phyloP scores from a whole-genome alignment of 805 yeast species.

The Saccharomyces paradoxus region DNA sequence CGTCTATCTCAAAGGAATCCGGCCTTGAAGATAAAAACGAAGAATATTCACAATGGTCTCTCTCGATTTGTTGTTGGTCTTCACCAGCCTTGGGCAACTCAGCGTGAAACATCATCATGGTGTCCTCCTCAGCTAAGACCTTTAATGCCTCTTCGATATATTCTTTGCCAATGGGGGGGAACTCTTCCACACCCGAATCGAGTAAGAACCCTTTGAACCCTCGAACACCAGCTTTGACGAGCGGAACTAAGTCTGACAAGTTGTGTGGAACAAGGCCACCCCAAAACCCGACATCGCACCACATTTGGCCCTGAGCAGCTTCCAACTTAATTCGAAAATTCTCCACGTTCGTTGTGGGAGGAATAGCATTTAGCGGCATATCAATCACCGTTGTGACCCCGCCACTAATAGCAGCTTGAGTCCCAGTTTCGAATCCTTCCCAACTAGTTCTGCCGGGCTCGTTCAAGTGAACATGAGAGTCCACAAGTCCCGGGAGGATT shows the following conservation, averaged over 20 bases:
- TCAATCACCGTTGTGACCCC: slow-evolving; percentile 94
- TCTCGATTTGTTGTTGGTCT: slow-evolving; percentile 14
- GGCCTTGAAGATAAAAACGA: slow-evolving; percentile 82
- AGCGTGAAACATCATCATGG: slow-evolving; percentile 87
- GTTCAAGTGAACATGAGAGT: slow-evolving; percentile 87
- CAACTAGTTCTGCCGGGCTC: slow-evolving; percentile 98
- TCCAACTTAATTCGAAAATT: slow-evolving; percentile 66
- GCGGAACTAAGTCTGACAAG: slow-evolving; percentile 57
- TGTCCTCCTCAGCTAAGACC: slow-evolving; percentile 50
- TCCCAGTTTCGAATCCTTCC: slow-evolving; percentile 98
- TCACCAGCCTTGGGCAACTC: slow-evolving; percentile 58
- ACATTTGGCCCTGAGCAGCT: slow-evolving; percentile 74
- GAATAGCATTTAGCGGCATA: slow-evolving; percentile 93
- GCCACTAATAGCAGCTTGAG: slow-evolving; percentile 89
- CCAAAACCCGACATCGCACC: slow-evolving; percentile 96
- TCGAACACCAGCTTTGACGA: slow-evolving; percentile 78
- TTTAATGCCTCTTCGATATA: slow-evolving; percentile 65
- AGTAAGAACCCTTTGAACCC: slow-evolving; percentile 92
- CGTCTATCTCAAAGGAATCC: slow-evolving; percentile 77
- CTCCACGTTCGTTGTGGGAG: slow-evolving; percentile 82
- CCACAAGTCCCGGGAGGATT: slow-evolving; percentile 85
- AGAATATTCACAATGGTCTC: slow-evolving; percentile 53
- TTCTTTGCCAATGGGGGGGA: slow-evolving; percentile 65
- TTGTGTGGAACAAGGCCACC: slow-evolving; percentile 88
- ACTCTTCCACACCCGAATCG: slow-evolving; percentile 94